Base-by-base conservation (phyloP, 768 basidiomycete genomes). In the Trichaptum fuscoviolaceum region DNA sequence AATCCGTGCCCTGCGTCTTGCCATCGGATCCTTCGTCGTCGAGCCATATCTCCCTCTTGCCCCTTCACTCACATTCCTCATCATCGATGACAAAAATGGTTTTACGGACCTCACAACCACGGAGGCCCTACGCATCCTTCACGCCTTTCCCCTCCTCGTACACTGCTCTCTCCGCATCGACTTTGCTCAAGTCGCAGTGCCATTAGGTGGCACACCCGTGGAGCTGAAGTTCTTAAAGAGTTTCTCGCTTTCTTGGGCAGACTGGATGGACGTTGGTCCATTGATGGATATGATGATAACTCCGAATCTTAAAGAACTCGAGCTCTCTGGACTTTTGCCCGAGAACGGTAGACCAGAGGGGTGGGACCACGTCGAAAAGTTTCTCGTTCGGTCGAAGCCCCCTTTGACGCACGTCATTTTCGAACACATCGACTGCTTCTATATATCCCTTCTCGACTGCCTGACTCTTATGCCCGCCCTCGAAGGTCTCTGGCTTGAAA, bases 371-470 rank as follows among this genome's bases (percentile, higher is more conserved):
- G 15, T 61, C 24, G 25, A 3, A 25, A 12, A 34, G 15, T 61
- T 61, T 34, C 59, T 61, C 25, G 24, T 25, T 23, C 59, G 59
- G 15, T 25, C 24, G 8, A 61, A 34, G 30, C 59, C 59, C 30
- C 59, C 59, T 3, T 24, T 61, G 59, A 61, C 59, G 25, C 24
- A 61, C 59, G 24, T 61, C 24, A 61, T 61, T 9, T 25, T 61
- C 25, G 59, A 61, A 25, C 10, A 34, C 15, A 61, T 61, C 59
- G 59, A 61, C 30, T 61, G 59, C 59, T 61, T 61, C 59, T 34
- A 61, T 17, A 61, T 61, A 12, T 25, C 24, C 24, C 59, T 61
- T 20, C 30, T 61, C 15, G 59, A 61, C 12, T 61, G 59, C 23
- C 15, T 61, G 15, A 9, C 59, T 15, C 24, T 61, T 17, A 17